Base-by-base conservation (phyloP, 192 early-diverging fungal species). In the Chytriomyces sp. region DNA sequence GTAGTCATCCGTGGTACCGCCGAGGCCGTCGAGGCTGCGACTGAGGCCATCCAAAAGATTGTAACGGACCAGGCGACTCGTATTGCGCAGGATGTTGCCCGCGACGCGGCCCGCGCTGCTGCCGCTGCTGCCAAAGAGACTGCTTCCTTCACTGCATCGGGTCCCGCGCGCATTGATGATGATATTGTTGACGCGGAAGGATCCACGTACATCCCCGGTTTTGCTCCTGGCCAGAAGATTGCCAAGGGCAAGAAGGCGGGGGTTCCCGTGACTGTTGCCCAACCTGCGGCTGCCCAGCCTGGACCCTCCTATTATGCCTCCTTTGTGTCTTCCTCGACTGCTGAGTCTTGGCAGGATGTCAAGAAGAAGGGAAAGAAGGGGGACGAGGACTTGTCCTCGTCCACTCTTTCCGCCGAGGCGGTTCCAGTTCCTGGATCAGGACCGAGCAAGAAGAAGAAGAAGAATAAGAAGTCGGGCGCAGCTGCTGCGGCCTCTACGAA, bases 1-100 rank as follows among this genome's bases (percentile, higher is more conserved):
- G 62, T 79, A 31, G 73, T 77, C 26, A 79, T 79, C 40, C 77
- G 77, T 37, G 81, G 69, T 10, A 59, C 71, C 8, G 58, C 72
- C 3, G 68, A 68, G 17, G 76, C 72, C 37, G 81, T 79, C 8
- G 72, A 57, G 22, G 57, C 60, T 5, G 77, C 77, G 3, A 57
- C 52, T 4, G 64, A 74, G 56, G n/a, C 49, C 34, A 58, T 82
- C 31, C 55, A 75, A 2, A 59, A 61, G 32, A 78, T 79, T n/a
- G 52, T 79, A n/a, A 38, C 40, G 5, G 75, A 82, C 33, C 77
- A 79, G 53, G 65, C 56, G 4, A 53, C 66, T 30, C 64, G 75
- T 26, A 7, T 54, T 31, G 56, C 28, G 0, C 70, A 64, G 5
- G 77, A 78, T 22, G 58, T 6, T 22, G 80, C 75, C 53, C 73